Evolutionary conservation across 2,329 filamentous ascomycete species (phyloP).

Genomic region (Aureobasidium musti): DNA sequence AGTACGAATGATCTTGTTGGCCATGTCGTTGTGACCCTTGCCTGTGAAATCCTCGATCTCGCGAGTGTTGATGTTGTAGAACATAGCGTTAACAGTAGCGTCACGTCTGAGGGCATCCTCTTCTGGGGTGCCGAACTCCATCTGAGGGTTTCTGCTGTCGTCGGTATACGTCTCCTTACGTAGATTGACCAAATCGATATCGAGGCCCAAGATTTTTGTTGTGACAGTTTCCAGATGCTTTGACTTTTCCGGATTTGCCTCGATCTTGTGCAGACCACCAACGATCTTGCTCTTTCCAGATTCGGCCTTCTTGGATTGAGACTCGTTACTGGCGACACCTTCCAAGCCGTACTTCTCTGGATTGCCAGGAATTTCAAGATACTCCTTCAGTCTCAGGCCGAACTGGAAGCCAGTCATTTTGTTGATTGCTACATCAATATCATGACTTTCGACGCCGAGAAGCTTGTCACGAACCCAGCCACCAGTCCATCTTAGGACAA

Average conservation of each 20-base stretch:
- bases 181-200: constrained; percentile 92
- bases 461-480: constrained; percentile 89
- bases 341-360: constrained; percentile 61
- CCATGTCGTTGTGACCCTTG: constrained; percentile 72
- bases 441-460: constrained; percentile 69
- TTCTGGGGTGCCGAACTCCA: constrained; percentile 89
- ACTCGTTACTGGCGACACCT: constrained; percentile 42
- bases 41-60: constrained; percentile 82
- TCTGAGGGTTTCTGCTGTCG: constrained; percentile 84
- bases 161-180: constrained; percentile 87
- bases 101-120: constrained; percentile 89
- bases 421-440: constrained; percentile 85
- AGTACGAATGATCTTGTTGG: constrained; percentile 72
- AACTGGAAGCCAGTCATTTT: constrained; percentile 80
- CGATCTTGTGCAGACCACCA: constrained; percentile 81
- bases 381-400: constrained; percentile 67
- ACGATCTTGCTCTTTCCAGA: constrained; percentile 59
- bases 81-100: constrained; percentile 92
- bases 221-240: constrained; percentile 95
- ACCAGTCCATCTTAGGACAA: constrained; percentile 73
- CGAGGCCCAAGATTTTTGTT: constrained; percentile 78
- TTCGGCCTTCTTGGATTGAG: constrained; percentile 45
- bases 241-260: constrained; percentile 90
- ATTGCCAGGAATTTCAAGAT: constrained; percentile 63
- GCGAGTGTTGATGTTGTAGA: constrained; percentile 85